Evolutionary conservation across 345 rosid genomes (phyloP), one percentile per base, ranked within the genome.

Genomic region (Lepidium aucheri): DNA sequence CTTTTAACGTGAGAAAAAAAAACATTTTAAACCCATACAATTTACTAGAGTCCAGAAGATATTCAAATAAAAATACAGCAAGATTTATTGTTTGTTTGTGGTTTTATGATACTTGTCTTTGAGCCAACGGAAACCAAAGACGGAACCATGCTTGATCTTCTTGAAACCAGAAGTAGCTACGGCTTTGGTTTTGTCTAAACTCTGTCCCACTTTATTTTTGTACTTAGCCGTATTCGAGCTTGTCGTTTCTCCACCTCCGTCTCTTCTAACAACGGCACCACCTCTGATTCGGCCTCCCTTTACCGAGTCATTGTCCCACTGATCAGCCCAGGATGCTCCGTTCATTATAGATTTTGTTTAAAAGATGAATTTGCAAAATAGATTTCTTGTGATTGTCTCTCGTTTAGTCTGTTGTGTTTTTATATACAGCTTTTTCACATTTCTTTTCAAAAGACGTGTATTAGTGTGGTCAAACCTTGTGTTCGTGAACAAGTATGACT

Each of bases 311-410:
- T 76, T 42, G 68, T 85, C 95, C 95, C 98, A 92, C 26, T 92
- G 96, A 60, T 89, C 98, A 0, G 95, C 95, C 96, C 96, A 92
- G 1, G 96, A 84, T 49, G 90, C 44, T 22, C 81, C 92, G 72
- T 59, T 45, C 72, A 73, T 73, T 44, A 35, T 52, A 28, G 7
- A 12, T 24, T 14, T 9, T 35, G n/a, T 66, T 41, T 63, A 18
- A 47, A 66, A 34, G 7, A 28, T 6, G 36, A 15, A 16, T 16
- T 12, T 17, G 3, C 1, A 0, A 4, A n/a, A 14, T 28, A 11
- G 28, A 8, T 38, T 30, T 28, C 7, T 32, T 41, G 53, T 70
- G 56, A 46, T 49, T n/a, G 13, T 40, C 32, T 58, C 47, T 57
- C 3, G 56, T 42, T 73, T 42, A 3, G 41, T 73, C 16, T 15